Base-by-base conservation (phyloP, 495 filamentous ascomycete species). In the Hyaloscypha variabilis region DNA sequence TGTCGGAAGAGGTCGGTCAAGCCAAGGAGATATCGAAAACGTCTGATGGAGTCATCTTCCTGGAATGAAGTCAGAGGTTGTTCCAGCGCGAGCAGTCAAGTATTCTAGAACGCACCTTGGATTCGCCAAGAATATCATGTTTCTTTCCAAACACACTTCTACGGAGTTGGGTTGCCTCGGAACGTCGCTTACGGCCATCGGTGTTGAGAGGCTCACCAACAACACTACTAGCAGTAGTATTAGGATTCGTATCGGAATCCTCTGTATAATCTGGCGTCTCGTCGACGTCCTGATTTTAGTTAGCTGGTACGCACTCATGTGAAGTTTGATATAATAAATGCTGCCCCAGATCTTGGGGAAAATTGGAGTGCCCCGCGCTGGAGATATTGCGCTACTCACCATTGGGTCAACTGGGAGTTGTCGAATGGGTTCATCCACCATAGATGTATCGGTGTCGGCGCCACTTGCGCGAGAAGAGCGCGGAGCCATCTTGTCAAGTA, bases 1-100 rank as follows among this genome's bases (percentile, higher is more conserved):
- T 99, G 96, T 66, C 96, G 91, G 81, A 99, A 99, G 24, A 99
- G 85, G 73, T 99, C 96, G 53, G 96, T 99, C 56, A 98, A 81
- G 28, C 96, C 96, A 8, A 99, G 85, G 1, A 99, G 88, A 73
- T 99, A 98, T 57, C 93, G 91, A 74, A 98, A 99, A 74, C 96
- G 84, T 69, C 95, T 88, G 73, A 97, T 92, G 0, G 93, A 94
- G 71, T 99, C 96, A 80, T 97, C 92, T 77, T 97, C 94, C 92
- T 96, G 71, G 61, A 58, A 55, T 1, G 13, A 19, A 3, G 29
- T 57, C 23, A 67, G 26, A 28, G 14, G 72, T 31, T 59, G 66
- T 64, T 66, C 29, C 24, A 0, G 17, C 25, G 21, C 23, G 26
- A 52, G 24, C 19, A 17, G 54, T 59, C 26, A 60, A 39, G 53